phyloP scores from a whole-genome alignment of 139 green algal species.

The Chlorokybus atmophyticus region DNA sequence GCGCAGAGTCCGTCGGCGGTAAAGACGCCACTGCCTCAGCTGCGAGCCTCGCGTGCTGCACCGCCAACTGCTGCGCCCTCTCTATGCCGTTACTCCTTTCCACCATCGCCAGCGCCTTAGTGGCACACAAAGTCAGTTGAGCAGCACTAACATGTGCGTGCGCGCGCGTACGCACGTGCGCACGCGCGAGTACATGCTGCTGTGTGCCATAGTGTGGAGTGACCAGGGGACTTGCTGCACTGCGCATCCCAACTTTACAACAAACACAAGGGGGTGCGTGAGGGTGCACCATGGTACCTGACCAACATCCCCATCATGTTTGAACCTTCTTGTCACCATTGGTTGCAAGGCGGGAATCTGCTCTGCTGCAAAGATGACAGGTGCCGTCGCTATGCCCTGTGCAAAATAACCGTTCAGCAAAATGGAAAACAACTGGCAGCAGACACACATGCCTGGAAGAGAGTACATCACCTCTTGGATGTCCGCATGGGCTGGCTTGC shows the following conservation, averaged over 20 bases:
- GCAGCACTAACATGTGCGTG: too few species aligned
- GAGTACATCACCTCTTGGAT: constrained; percentile 35
- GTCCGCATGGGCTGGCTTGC: constrained; percentile 89
- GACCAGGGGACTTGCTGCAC: neutral
- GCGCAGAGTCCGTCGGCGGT: neutral
- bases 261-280: neutral
- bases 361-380: constrained; percentile 47
- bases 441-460: neutral
- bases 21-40: neutral
- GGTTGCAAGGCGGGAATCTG: constrained; percentile 39
- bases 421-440: neutral
- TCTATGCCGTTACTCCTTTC: neutral
- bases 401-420: neutral
- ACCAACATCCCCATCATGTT: constrained; percentile 54
- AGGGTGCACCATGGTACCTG: constrained; percentile 7
- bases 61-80: neutral
- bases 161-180: too few species aligned
- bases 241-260: neutral
- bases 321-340: constrained; percentile 78
- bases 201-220: too few species aligned
- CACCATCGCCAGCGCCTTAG: neutral
- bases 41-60: neutral
- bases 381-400: constrained; percentile 79
- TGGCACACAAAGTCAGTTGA: neutral
- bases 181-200: too few species aligned